Percentiles rank a stretch among this genome's conserved stretches.
Conservation (phyloP, 345 rosid genomes). For the Xanthoceras sorbifolium region DNA sequence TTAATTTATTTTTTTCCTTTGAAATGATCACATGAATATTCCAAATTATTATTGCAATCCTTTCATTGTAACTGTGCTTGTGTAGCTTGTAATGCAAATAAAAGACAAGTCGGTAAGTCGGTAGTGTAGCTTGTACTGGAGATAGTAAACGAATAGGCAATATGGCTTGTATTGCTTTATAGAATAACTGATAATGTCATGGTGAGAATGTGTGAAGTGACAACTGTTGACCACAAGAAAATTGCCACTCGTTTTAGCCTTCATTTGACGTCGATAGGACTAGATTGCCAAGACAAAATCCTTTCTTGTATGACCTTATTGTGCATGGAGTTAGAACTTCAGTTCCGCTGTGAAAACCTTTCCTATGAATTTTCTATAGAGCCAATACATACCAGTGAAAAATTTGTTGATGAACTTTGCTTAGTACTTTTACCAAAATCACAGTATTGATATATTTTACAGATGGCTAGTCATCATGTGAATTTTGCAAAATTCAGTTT, state of each 20-base stretch:
- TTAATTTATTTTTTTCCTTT: not conserved
- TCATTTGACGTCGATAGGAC: not conserved
- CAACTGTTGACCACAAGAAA: not conserved
- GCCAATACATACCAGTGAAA: not conserved
- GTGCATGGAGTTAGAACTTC: not conserved
- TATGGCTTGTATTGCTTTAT: not conserved
- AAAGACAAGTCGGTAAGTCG: not conserved
- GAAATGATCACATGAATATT: not conserved
- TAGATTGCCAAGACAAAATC: not conserved
- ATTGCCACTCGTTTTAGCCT: not conserved
- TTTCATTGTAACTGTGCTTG: not conserved
- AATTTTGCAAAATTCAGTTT: not conserved
- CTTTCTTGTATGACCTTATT: not conserved
- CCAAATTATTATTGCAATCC: not conserved
- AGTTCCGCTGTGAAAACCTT: not conserved
- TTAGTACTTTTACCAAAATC: not conserved
- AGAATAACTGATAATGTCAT: not conserved
- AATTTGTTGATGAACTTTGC: not conserved
- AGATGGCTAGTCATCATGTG: not conserved
- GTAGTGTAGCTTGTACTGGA: not conserved
- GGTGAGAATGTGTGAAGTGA: not conserved
- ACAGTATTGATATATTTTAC: not conserved
- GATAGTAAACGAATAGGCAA: not conserved
- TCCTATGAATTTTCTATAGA: not conserved
- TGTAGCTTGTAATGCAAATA: not conserved